Percentiles rank a stretch among this genome's conserved stretches.
These are phyloP conservation scores for Penicillium dipodomyicola DNA, from an alignment of 495 filamentous ascomycete species.

Conservation along the genomic window DNA sequence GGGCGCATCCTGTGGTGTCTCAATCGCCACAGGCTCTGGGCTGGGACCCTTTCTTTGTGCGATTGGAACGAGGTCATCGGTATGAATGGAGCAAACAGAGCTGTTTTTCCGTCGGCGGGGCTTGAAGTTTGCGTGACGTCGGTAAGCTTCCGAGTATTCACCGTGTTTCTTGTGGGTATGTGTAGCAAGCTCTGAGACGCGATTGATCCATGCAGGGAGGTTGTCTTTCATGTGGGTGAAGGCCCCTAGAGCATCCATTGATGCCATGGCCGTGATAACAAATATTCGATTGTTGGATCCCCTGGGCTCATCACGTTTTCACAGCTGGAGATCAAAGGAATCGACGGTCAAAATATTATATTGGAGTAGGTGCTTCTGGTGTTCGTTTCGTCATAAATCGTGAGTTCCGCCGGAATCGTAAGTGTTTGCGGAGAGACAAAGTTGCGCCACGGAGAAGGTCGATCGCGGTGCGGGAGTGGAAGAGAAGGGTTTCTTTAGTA, in stretches of 20 bases:
- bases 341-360: neutral
- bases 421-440: neutral
- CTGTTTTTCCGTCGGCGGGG: slow-evolving; percentile 40
- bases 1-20: slow-evolving; percentile 14
- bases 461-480: neutral
- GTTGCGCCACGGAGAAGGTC: neutral
- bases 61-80: slow-evolving; percentile 29
- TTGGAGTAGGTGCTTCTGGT: neutral
- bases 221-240: slow-evolving; percentile 55
- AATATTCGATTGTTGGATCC: neutral
- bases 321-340: neutral
- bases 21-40: slow-evolving; percentile 12
- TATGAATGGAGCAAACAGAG: slow-evolving; percentile 51
- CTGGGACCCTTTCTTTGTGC: slow-evolving; percentile 19
- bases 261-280: slow-evolving; percentile 23
- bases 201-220: slow-evolving; percentile 66
- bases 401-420: slow-evolving; percentile 10
- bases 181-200: slow-evolving; percentile 64
- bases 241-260: slow-evolving; percentile 63
- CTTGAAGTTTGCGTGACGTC: slow-evolving; percentile 26
- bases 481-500: slow-evolving; percentile 6
- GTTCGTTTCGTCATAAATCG: slow-evolving; percentile 36
- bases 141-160: slow-evolving; percentile 55
- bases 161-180: slow-evolving; percentile 68
- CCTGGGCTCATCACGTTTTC: neutral